Conservation (phyloP, 2,329 filamentous ascomycete species). For the Penicillium rolfsii region DNA sequence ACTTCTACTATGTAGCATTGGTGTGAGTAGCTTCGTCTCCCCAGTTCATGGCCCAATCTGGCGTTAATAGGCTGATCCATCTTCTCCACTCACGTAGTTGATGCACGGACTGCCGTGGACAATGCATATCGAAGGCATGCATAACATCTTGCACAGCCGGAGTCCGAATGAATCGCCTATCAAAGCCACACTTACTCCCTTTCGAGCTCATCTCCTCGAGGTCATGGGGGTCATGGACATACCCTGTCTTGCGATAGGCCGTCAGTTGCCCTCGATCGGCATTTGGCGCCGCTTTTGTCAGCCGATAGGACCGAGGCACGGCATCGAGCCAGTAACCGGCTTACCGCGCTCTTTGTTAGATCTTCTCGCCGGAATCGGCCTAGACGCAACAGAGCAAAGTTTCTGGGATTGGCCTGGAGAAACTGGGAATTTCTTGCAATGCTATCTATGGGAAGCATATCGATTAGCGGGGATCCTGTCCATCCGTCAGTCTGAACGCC, state of each 20-base stretch:
- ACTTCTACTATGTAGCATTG: constrained; percentile 38
- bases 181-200: constrained; percentile 10
- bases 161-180: constrained; percentile 11
- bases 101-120: constrained; percentile 38
- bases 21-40: constrained; percentile 25
- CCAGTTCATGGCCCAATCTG: not conserved
- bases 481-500: constrained; percentile 20
- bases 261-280: constrained; percentile 29
- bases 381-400: constrained; percentile 30
- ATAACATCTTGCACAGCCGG: constrained; percentile 33
- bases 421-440: constrained; percentile 31
- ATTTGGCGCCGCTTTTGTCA: constrained; percentile 36
- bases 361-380: constrained; percentile 31
- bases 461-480: constrained; percentile 33
- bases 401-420: constrained; percentile 38
- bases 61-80: not conserved
- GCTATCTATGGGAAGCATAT: constrained; percentile 38
- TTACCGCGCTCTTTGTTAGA: constrained; percentile 35
- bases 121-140: constrained; percentile 38
- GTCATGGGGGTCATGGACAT: constrained; percentile 41
- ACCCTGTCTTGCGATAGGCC: constrained; percentile 31
- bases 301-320: constrained; percentile 6
- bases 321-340: constrained; percentile 35
- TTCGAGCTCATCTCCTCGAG: constrained; percentile 34
- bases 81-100: constrained; percentile 23